These are phyloP conservation scores for Atkinsonella hypoxylon DNA, from an alignment of 2,329 filamentous ascomycete genomes.

Conservation along the genomic window DNA sequence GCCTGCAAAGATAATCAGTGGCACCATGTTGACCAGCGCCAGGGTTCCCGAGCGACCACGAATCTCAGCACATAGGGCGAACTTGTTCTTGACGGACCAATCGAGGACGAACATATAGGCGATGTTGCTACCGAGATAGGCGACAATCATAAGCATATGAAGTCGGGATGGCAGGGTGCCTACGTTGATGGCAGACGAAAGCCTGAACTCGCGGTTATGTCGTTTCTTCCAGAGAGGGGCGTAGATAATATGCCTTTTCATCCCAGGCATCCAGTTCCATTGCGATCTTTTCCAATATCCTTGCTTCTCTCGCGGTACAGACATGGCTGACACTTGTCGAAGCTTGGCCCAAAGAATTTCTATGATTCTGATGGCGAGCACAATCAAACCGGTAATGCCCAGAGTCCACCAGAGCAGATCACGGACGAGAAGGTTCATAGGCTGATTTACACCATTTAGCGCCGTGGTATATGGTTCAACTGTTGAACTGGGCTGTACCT, in stretches of 20 bases:
- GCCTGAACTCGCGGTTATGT: slow-evolving; percentile 54
- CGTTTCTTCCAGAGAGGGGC: slow-evolving; percentile 53
- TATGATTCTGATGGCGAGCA: slow-evolving; percentile 40
- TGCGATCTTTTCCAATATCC: slow-evolving; percentile 47
- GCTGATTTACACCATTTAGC: slow-evolving; percentile 49
- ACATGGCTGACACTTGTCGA: slow-evolving; percentile 49
- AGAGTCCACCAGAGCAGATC: slow-evolving; percentile 49
- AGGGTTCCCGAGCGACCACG: slow-evolving; percentile 78
- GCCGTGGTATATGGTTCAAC: slow-evolving; percentile 43
- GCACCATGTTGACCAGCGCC: slow-evolving; percentile 81
- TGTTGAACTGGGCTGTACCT: slow-evolving; percentile 29
- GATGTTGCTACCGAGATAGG: slow-evolving; percentile 49
- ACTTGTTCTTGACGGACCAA: slow-evolving; percentile 45
- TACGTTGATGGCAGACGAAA: slow-evolving; percentile 47
- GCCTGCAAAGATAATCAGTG: slow-evolving; percentile 75
- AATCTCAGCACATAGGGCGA: slow-evolving; percentile 64
- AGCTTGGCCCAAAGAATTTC: slow-evolving; percentile 44
- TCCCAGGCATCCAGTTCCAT: slow-evolving; percentile 46
- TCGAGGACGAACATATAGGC: slow-evolving; percentile 51
- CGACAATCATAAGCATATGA: slow-evolving; percentile 42
- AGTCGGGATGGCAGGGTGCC: slow-evolving; percentile 55
- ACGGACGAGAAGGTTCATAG: slow-evolving; percentile 43
- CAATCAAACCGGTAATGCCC: slow-evolving; percentile 40
- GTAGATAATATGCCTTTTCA: slow-evolving; percentile 50
- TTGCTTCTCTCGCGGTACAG: slow-evolving; percentile 37